Evolutionary conservation across 106 monocot genomes (phyloP).

Genomic region (Vanilla planifolia): DNA sequence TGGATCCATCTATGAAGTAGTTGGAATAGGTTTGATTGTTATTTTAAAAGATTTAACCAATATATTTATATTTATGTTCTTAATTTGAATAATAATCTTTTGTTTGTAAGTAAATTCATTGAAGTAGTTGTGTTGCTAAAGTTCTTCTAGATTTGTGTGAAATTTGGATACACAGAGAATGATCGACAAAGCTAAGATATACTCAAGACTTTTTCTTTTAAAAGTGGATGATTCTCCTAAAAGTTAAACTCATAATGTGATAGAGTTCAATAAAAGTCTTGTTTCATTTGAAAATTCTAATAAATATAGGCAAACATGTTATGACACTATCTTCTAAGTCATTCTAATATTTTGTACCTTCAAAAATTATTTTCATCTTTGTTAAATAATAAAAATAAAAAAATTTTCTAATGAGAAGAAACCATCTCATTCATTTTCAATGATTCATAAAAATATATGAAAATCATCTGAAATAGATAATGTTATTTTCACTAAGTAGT

Average conservation of each 20-base stretch:
- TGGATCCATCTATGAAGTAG: slow-evolving; percentile 3
- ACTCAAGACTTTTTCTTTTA: slow-evolving; percentile 4
- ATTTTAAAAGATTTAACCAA: slow-evolving; percentile 2
- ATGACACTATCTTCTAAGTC: background rate
- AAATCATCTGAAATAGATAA: background rate
- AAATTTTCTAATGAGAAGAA: background rate
- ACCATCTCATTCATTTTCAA: slow-evolving; percentile 2
- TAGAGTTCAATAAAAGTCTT: background rate
- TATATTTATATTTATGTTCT: background rate
- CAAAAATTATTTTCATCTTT: too few species aligned
- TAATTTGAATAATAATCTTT: slow-evolving; percentile 2
- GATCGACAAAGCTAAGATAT: slow-evolving; percentile 4
- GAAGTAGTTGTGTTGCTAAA: background rate
- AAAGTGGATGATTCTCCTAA: background rate
- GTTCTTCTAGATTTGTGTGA: slow-evolving; percentile 4
- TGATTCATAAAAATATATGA: background rate
- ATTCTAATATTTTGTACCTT: too few species aligned
- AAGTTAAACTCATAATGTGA: slow-evolving; percentile 5
- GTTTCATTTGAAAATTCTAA: background rate
- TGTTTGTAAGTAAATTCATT: background rate
- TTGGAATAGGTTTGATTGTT: background rate
- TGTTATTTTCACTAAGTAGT: background rate
- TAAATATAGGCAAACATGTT: background rate
- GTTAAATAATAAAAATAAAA: slow-evolving; percentile 1
- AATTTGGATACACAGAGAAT: background rate